Evolutionary conservation across 257 asterid species (phyloP), one percentile per base, ranked within the genome.

Genomic region (Ajuga chamaepitys): DNA sequence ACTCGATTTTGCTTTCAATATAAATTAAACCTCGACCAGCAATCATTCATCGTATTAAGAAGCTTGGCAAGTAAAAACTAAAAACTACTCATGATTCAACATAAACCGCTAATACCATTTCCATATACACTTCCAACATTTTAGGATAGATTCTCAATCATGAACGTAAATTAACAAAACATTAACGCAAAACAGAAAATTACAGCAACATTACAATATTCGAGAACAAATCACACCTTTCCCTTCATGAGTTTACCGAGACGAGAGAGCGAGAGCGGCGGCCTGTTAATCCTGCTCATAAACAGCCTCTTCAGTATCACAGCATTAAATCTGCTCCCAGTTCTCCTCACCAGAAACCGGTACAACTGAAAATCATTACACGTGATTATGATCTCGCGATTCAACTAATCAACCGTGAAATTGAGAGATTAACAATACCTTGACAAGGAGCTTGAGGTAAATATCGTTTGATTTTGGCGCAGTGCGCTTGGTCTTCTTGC

Each of bases 211-310:
- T 21, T 24, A n/a, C 24, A 20, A 14, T 22, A 37, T 7, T n/a
- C 3, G 5, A 47, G 10, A 25, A 13, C 1, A 62, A 14, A 41
- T 16, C 3, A 58, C 73, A 88, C 98, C 97, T 93, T 93, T 59
- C 83, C 88, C 38, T 75, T 63, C 86, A 83, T 86, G 83, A 66
- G 86, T 48, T 81, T 64, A 17, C 67, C 46, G 83, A 93, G 85
- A 17, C 95, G 89, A 45, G 97, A 84, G 18, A 93, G 94, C 4
- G 99, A 93, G 11, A 93, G 78, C 1, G 99, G 88, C 1, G 99
- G 77, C 81, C 84, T 89, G 78, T 93, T 93, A 30, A 84, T 74
- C 85, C 83, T 87, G 76, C 99, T 93, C 99, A 87, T 89, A 70
- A 89, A 89, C 4, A 93, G 74, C 61, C 99, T 82, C 83, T 89